phyloP scores from a whole-genome alignment of 306 rosid species.

The Begonia peltatifolia region DNA sequence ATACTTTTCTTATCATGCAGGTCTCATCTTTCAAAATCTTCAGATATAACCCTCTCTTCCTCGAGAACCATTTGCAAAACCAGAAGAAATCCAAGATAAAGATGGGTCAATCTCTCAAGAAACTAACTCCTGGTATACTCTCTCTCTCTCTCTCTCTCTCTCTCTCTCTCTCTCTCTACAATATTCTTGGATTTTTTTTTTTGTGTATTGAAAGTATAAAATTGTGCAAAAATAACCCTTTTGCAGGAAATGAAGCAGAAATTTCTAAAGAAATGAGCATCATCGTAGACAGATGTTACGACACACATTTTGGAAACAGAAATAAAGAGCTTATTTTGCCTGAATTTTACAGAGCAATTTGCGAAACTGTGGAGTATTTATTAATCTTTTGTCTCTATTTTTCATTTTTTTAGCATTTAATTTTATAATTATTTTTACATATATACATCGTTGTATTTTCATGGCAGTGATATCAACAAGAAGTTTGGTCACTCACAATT shows the following conservation, averaged over 20 bases:
- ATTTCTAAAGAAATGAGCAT: constrained; percentile 12
- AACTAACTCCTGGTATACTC: neutral
- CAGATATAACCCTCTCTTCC: neutral
- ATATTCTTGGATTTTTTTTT: neutral
- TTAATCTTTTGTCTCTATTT: constrained; percentile 1
- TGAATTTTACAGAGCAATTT: constrained; percentile 31
- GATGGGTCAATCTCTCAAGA: constrained; percentile 1
- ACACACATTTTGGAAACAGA: neutral
- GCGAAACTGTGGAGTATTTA: constrained; percentile 38
- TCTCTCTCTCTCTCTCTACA: neutral
- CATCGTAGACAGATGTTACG: constrained; percentile 15
- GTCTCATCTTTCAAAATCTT: neutral
- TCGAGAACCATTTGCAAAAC: neutral
- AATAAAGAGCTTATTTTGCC: neutral
- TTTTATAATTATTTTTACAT: no score
- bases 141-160: constrained; percentile 1
- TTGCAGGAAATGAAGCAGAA: constrained; percentile 32
- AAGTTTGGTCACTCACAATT: constrained; percentile 33
- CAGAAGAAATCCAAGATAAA: neutral
- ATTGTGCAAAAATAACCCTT: neutral
- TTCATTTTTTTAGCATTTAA: neutral
- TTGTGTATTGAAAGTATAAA: no score
- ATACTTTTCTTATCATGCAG: neutral
- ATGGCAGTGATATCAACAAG: constrained; percentile 29
- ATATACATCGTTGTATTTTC: neutral